phyloP scores from a whole-genome alignment of 768 basidiomycete genomes.

The Boletus insuetus region DNA sequence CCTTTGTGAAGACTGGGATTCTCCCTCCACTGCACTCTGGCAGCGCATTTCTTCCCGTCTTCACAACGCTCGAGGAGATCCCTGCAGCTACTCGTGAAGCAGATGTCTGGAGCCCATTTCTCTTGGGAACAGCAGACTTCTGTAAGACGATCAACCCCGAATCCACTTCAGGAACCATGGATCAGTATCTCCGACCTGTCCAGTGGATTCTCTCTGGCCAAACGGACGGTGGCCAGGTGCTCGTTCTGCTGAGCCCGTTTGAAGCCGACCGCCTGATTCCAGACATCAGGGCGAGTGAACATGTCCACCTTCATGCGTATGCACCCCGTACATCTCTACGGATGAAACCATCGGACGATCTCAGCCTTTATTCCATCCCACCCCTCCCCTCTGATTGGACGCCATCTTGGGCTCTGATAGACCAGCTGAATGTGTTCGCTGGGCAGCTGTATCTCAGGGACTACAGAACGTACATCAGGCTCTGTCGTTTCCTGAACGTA shows the following conservation, averaged over 20 bases:
- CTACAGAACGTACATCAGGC: slow-evolving; percentile 9
- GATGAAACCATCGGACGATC: slow-evolving; percentile 37
- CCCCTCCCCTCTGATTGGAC: neutral
- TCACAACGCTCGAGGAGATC: slow-evolving; percentile 2
- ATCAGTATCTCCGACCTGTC: slow-evolving; percentile 15
- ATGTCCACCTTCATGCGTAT: slow-evolving; percentile 39
- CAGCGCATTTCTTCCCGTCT: neutral
- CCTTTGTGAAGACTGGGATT: slow-evolving; percentile 29
- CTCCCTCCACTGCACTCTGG: slow-evolving; percentile 1
- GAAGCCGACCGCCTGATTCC: slow-evolving; percentile 37
- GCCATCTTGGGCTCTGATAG: neutral
- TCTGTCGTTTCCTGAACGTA: slow-evolving; percentile 25
- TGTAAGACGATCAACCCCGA: slow-evolving; percentile 4
- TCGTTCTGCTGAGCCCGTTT: slow-evolving; percentile 21
- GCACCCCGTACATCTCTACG: slow-evolving; percentile 33
- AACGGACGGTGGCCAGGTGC: neutral
- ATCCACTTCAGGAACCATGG: neutral
- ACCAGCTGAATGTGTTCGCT: too few relatives aligned
- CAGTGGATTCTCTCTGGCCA: slow-evolving; percentile 18
- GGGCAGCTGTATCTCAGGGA: too few relatives aligned
- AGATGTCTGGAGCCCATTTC: neutral
- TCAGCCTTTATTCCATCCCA: slow-evolving; percentile 10
- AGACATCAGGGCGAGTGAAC: slow-evolving; percentile 31
- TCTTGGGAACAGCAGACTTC: slow-evolving; percentile 14
- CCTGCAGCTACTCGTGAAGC: slow-evolving; percentile 15